phyloP scores from a whole-genome alignment of 2,329 filamentous ascomycete species.

The Ophiocordyceps unilateralis region DNA sequence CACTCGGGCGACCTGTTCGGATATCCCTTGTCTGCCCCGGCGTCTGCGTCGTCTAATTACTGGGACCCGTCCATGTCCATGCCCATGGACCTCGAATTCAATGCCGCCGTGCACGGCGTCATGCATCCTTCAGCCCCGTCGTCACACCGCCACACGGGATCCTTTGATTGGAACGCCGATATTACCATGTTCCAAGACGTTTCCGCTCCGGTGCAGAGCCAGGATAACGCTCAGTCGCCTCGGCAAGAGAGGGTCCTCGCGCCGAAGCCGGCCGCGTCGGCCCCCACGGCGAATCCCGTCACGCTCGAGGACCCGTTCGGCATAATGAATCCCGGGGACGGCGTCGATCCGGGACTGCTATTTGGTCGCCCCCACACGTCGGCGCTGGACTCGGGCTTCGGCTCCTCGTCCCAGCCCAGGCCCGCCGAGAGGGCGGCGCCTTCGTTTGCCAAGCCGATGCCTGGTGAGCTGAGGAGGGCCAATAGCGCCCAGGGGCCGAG shows the following conservation, averaged over 20 bases:
- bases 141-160: slow-evolving; percentile 28
- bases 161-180: slow-evolving; percentile 39
- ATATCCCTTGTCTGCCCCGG: slow-evolving; percentile 42
- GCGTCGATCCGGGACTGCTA: slow-evolving; percentile 43
- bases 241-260: slow-evolving; percentile 29
- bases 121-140: slow-evolving; percentile 23
- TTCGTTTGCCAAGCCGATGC: slow-evolving; percentile 8
- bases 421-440: slow-evolving; percentile 12
- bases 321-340: slow-evolving; percentile 25
- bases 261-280: slow-evolving; percentile 31
- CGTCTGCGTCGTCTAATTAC: slow-evolving; percentile 31
- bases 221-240: slow-evolving; percentile 18
- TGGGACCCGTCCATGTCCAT: slow-evolving; percentile 38
- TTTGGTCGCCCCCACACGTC: slow-evolving; percentile 35
- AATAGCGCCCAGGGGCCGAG: slow-evolving; percentile 25
- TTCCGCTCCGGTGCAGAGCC: slow-evolving; percentile 15
- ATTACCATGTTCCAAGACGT: slow-evolving; percentile 37
- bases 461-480: slow-evolving; percentile 21
- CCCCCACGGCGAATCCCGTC: slow-evolving; percentile 23
- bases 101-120: slow-evolving; percentile 22
- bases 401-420: slow-evolving; percentile 11
- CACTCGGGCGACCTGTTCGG: slow-evolving; percentile 37
- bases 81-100: slow-evolving; percentile 45
- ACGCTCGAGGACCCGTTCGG: slow-evolving; percentile 34
- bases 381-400: slow-evolving; percentile 22